Evolutionary conservation across 2,329 filamentous ascomycete species (phyloP), one percentile per base, ranked within the genome.

Genomic region (Scedosporium minutisporum): DNA sequence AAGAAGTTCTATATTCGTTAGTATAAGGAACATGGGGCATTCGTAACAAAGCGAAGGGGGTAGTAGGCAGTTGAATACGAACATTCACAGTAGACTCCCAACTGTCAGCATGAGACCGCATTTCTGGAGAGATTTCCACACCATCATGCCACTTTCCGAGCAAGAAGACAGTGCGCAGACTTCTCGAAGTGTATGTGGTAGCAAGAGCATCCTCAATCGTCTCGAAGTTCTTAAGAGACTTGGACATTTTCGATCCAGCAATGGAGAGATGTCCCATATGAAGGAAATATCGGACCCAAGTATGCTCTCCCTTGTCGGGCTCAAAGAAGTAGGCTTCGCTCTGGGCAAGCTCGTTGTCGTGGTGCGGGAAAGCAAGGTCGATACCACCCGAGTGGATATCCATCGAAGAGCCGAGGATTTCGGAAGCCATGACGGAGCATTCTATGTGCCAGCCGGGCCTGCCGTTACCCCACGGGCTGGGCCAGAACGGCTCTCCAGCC

Each of bases 401-500:
- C 80, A 97, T 92, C 65, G 87, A 83, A 29, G 86, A 81, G 4
- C 93, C 93, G 1, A 97, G 78, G n/a, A 92, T 83, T 66, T 93
- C 90, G 2, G 90, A 93, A 0, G 93, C 92, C 93, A 97, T 97
- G 16, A 92, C 92, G 1, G 89, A 93, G 85, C 93, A 97, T 77
- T 97, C 93, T 70, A 97, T 97, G 71, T 97, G 93, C 93, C 93
- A 97, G 18, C 93, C 93, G 1, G 93, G 93, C 55, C 93, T 82
- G 4, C 93, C 93, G 63, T 87, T 81, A 4, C 93, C 92, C 93
- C 93, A 97, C 3, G 87, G 86, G 68, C 89, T 95, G 4, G 86
- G 81, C 93, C 93, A 97, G 67, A 85, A 89, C 0, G 93, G 93
- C 79, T 97, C 93, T 53, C 93, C 93, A 14, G 90, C 85, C 76